A percentile compares a stretch with the other conserved stretches of the same genome.
These are phyloP conservation scores for Botryobasidium botryosum DNA, from an alignment of 768 basidiomycete genomes.

Conservation along the genomic window DNA sequence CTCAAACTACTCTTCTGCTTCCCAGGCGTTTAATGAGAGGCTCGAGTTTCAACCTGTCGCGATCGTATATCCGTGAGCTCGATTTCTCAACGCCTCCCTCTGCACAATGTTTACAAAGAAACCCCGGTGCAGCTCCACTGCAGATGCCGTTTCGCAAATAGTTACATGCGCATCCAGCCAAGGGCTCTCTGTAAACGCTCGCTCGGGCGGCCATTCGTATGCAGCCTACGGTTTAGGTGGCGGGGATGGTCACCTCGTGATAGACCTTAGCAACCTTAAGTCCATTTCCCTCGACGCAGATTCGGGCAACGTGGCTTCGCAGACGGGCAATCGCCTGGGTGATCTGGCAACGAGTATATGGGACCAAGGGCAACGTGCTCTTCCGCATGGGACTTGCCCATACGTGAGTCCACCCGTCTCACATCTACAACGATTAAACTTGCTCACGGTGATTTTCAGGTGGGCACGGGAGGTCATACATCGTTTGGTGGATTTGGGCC, in stretches of 20 bases:
- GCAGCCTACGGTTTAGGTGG: constrained; percentile 16
- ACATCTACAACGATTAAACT: constrained; percentile 9
- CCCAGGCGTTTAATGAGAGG: constrained; percentile 11
- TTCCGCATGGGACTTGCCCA: too few species aligned
- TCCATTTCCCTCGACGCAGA: constrained; percentile 13
- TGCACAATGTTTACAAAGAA: neutral
- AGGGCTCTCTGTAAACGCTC: constrained; percentile 9
- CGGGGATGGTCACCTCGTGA: constrained; percentile 14
- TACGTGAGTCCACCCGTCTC: too few species aligned
- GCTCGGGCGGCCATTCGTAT: too few species aligned
- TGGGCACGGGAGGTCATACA: constrained; percentile 16
- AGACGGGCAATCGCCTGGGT: constrained; percentile 23
- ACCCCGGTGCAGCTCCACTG: constrained; percentile 1
- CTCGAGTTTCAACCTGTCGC: constrained; percentile 10
- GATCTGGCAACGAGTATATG: constrained; percentile 28
- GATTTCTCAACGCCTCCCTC: neutral
- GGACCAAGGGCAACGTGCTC: too few species aligned
- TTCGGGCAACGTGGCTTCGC: constrained; percentile 10
- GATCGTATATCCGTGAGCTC: constrained; percentile 12
- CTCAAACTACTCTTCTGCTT: constrained; percentile 7
- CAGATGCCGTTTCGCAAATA: constrained; percentile 6
- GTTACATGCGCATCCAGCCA: constrained; percentile 8
- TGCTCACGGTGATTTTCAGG: constrained; percentile 7
- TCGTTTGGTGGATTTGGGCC: constrained; percentile 14
- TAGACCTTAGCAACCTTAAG: constrained; percentile 16